Conservation (phyloP, 768 basidiomycete species). For the Naematelia aurantialba region DNA sequence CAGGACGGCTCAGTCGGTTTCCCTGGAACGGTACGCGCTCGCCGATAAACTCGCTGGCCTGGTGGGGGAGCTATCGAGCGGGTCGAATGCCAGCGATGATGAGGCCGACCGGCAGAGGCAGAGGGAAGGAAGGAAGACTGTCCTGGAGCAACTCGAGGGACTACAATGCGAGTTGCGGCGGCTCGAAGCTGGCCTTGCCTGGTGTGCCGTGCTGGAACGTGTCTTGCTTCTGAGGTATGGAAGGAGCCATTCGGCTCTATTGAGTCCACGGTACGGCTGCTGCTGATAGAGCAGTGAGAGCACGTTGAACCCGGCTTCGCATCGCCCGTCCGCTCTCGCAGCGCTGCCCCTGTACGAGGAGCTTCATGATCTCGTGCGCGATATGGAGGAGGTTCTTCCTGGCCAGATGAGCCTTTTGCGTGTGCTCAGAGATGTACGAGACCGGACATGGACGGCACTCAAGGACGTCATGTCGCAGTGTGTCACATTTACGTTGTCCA, state of each 20-base stretch:
- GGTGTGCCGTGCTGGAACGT: slow-evolving; percentile 69
- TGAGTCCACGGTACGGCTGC: not conserved
- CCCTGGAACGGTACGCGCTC: slow-evolving; percentile 70
- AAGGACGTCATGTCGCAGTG: slow-evolving; percentile 64
- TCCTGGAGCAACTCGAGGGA: slow-evolving; percentile 77
- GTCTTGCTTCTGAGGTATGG: slow-evolving; percentile 68
- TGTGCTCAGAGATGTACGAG: slow-evolving; percentile 63
- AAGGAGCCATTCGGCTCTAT: not conserved
- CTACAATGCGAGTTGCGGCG: slow-evolving; percentile 73
- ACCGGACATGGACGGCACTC: slow-evolving; percentile 73
- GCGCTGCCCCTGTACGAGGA: slow-evolving; percentile 59
- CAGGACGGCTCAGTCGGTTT: slow-evolving; percentile 66
- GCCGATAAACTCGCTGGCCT: slow-evolving; percentile 72
- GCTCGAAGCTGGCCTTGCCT: slow-evolving; percentile 68
- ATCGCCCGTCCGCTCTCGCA: slow-evolving; percentile 50
- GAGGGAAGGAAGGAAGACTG: slow-evolving; percentile 49
- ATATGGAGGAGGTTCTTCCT: slow-evolving; percentile 51
- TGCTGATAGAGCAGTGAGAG: slow-evolving; percentile 59
- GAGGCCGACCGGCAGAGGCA: slow-evolving; percentile 16
- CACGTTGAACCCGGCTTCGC: slow-evolving; percentile 52
- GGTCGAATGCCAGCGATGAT: no score
- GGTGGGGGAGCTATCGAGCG: slow-evolving; percentile 62
- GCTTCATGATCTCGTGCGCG: slow-evolving; percentile 61
- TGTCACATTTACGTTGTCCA: slow-evolving; percentile 36
- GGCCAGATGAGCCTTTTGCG: slow-evolving; percentile 60